These are phyloP conservation scores for Talaromyces islandicus DNA, from an alignment of 2,329 filamentous ascomycete genomes.

Conservation along the genomic window DNA sequence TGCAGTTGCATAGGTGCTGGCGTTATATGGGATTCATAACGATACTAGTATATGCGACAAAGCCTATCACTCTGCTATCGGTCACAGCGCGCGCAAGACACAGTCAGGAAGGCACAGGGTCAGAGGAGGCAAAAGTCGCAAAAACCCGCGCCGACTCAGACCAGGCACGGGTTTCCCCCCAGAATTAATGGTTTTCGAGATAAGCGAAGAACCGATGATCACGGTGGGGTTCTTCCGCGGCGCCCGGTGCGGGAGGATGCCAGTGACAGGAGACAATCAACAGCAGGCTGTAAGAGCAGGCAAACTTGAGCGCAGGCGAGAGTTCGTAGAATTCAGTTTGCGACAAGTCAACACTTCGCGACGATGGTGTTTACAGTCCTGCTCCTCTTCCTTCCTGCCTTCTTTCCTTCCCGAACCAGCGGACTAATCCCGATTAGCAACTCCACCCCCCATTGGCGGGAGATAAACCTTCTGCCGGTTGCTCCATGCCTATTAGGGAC, in stretches of 20 bases:
- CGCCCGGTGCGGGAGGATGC: neutral
- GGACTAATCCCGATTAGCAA: neutral
- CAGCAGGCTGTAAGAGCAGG: neutral
- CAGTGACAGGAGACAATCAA: neutral
- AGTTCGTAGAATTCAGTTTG: neutral
- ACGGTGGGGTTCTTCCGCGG: neutral
- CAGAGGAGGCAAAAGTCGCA: neutral
- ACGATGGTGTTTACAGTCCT: neutral
- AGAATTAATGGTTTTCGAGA: neutral
- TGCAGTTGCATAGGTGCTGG: neutral
- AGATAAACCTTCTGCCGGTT: constrained; percentile 3
- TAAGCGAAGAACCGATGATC: neutral
- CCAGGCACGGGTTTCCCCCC: neutral
- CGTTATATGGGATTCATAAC: neutral
- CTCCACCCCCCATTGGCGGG: too few species aligned
- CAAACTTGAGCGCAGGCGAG: neutral
- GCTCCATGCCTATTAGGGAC: neutral
- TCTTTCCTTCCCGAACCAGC: neutral
- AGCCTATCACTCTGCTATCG: neutral
- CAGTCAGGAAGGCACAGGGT: neutral
- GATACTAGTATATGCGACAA: neutral
- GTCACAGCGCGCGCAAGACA: neutral
- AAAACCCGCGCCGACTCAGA: neutral
- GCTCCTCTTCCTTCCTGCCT: neutral
- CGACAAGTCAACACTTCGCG: neutral